These are phyloP conservation scores for Ogataea corticis DNA, from an alignment of 805 yeast genomes.

Conservation along the genomic window DNA sequence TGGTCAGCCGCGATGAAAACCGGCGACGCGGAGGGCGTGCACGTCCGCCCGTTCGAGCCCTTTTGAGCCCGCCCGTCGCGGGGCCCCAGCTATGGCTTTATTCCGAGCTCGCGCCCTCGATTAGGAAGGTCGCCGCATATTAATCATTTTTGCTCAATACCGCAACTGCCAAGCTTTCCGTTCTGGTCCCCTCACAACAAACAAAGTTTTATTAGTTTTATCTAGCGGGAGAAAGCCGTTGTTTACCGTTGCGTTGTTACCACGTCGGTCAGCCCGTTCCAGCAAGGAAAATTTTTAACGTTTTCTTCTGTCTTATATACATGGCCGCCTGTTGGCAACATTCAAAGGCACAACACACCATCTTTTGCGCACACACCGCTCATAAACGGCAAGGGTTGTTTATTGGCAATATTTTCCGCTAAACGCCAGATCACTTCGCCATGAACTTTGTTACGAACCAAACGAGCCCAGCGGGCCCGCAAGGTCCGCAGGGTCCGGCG, in stretches of 20 bases:
- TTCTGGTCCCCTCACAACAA: not conserved
- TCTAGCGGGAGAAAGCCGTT: not conserved
- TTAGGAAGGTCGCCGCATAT: constrained; percentile 4
- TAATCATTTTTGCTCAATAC: constrained; percentile 2
- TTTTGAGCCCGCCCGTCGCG: not conserved
- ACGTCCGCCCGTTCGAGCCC: not conserved
- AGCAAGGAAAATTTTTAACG: constrained; percentile 1
- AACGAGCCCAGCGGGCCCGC: not conserved
- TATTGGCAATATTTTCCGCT: not conserved
- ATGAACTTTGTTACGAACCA: not conserved
- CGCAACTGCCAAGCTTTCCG: constrained; percentile 2
- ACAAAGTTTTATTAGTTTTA: not conserved
- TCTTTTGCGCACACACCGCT: no score
- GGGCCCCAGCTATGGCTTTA: constrained; percentile 3
- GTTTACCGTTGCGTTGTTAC: constrained; percentile 7
- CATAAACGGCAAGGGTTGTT: no score
- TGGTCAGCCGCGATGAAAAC: not conserved
- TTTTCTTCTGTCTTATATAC: not conserved
- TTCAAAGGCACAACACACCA: no score
- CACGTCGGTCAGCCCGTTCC: not conserved
- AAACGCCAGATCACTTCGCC: not conserved
- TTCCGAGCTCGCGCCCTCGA: constrained; percentile 1
- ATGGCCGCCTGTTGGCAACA: not conserved
- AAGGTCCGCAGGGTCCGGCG: no score
- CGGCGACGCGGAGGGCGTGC: not conserved